Evolutionary conservation across 805 yeast species (phyloP).

Genomic region (Candida nonsorbophila): DNA sequence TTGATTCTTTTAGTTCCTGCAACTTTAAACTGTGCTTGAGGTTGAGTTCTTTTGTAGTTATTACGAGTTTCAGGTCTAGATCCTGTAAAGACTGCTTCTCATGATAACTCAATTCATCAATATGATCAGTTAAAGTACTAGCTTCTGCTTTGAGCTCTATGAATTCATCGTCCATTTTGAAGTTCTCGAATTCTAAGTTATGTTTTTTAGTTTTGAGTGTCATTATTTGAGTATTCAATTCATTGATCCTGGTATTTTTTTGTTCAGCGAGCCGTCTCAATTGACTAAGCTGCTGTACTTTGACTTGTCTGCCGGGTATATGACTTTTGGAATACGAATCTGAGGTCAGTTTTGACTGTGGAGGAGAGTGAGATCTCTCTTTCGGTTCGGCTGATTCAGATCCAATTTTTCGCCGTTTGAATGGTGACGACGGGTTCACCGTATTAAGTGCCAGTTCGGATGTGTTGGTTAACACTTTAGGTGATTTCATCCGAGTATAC

Average conservation of each 20-base stretch:
- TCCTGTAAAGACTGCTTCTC: slow-evolving; percentile 18
- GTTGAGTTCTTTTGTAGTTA: slow-evolving; percentile 15
- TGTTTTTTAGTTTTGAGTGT: slow-evolving; percentile 33
- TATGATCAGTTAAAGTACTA: slow-evolving; percentile 26
- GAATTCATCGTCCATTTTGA: slow-evolving; percentile 26
- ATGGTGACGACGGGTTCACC: no score
- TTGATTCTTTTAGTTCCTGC: slow-evolving; percentile 19
- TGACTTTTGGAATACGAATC: slow-evolving; percentile 7
- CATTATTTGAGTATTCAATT: slow-evolving; percentile 14
- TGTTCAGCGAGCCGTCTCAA: slow-evolving; percentile 8
- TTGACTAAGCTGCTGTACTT: slow-evolving; percentile 9
- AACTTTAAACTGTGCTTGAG: slow-evolving; percentile 16
- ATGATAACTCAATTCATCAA: slow-evolving; percentile 20
- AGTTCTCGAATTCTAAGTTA: slow-evolving; percentile 30
- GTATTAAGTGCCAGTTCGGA: no score
- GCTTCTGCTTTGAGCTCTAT: slow-evolving; percentile 32
- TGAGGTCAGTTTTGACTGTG: no score
- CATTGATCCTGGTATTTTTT: slow-evolving; percentile 12
- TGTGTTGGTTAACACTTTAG: no score
- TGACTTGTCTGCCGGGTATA: slow-evolving; percentile 9
- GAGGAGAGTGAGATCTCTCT: no score
- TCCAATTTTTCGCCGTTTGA: no score
- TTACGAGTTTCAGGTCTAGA: slow-evolving; percentile 17
- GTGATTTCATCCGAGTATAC: no score
- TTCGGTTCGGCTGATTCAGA: no score